Conservation (phyloP, 23 red algal species). For the Gracilaria gracilis region DNA sequence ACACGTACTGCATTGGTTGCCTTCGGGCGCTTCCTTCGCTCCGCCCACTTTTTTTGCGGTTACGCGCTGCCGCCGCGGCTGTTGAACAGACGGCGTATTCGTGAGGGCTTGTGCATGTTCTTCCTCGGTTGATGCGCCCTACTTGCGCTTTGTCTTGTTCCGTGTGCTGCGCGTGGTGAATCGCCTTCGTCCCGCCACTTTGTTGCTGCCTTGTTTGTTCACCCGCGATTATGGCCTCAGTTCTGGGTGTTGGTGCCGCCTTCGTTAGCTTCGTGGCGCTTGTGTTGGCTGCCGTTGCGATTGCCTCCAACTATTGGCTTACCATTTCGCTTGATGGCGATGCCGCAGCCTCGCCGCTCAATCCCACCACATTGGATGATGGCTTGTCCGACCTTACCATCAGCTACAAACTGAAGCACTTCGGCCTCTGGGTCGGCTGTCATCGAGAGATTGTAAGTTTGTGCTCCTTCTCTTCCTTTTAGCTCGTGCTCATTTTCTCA, state of each 20-base stretch:
- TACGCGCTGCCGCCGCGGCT: not conserved
- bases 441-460: slow-evolving; percentile 60
- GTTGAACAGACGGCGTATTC: too few species aligned
- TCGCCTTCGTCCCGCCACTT: not conserved
- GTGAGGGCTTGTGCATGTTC: too few species aligned
- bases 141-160: not conserved
- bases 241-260: slow-evolving; percentile 33
- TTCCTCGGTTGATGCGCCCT: too few species aligned
- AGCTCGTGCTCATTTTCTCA: not conserved
- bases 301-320: slow-evolving; percentile 79
- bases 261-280: slow-evolving; percentile 70
- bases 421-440: slow-evolving; percentile 79
- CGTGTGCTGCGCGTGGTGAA: not conserved
- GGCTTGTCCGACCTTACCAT: slow-evolving; percentile 39
- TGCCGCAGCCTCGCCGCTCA: slow-evolving; percentile 9
- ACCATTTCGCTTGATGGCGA: slow-evolving; percentile 17
- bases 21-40: too few species aligned
- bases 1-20: slow-evolving; percentile 20
- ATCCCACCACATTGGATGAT: slow-evolving; percentile 52
- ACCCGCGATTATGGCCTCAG: not conserved
- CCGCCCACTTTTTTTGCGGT: not conserved
- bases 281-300: slow-evolving; percentile 59
- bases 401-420: slow-evolving; percentile 51
- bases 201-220: not conserved
- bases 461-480: not conserved